phyloP scores from a whole-genome alignment of 2,329 filamentous ascomycete species.

The Graphiopsis chlorocephala region DNA sequence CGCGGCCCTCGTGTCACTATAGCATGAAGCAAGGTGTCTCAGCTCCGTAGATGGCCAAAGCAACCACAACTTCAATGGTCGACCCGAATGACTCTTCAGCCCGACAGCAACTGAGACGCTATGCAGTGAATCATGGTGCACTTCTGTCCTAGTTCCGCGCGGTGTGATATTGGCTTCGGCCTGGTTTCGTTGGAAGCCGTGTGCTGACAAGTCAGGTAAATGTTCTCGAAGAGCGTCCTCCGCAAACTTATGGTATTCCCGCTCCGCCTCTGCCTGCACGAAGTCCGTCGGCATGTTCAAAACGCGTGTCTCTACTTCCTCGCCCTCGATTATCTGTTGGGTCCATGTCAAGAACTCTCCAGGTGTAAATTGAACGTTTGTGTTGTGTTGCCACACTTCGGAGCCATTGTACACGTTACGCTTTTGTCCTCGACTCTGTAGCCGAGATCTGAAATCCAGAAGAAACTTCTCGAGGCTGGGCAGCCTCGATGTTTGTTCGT shows the following conservation, averaged over 20 bases:
- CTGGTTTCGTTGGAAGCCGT: background rate
- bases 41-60: constrained; percentile 18
- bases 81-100: background rate
- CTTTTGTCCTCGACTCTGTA: background rate
- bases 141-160: background rate
- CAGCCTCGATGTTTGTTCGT: background rate
- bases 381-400: background rate
- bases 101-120: constrained; percentile 13
- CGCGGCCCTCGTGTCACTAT: constrained; percentile 9
- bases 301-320: background rate
- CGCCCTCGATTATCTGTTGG: background rate
- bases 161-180: constrained; percentile 12
- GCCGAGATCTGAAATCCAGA: background rate
- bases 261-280: background rate
- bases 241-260: background rate
- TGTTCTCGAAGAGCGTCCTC: background rate
- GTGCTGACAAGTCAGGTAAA: constrained; percentile 5
- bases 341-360: background rate
- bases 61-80: constrained; percentile 15
- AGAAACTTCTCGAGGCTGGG: background rate
- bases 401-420: background rate
- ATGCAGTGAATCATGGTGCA: constrained; percentile 13
- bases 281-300: background rate
- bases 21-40: constrained; percentile 9
- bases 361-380: background rate